Conservation (phyloP, 2,329 filamentous ascomycete genomes). For the Penicillium hesseltinei region DNA sequence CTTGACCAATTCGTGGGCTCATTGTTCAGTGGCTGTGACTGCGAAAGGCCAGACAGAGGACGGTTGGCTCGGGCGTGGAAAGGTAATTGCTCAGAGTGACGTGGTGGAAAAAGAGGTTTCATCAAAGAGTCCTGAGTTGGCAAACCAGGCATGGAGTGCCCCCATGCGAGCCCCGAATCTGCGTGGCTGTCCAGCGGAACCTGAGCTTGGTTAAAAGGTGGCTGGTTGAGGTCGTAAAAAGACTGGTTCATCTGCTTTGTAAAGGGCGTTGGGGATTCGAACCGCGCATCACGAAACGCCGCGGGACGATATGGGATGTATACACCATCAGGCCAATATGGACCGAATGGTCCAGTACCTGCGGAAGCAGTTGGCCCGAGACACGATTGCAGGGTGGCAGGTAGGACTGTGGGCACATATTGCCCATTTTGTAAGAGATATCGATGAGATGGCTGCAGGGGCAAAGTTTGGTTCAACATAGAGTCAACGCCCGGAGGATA, state of each 20-base stretch:
- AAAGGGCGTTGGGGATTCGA: conserved; percentile 29
- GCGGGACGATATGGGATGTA: conserved; percentile 61
- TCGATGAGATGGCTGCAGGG: conserved; percentile 40
- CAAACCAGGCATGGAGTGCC: conserved; percentile 27
- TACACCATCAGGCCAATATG: conserved; percentile 64
- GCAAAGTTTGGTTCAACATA: conserved; percentile 57
- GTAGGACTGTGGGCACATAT: conserved; percentile 58
- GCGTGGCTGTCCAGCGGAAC: conserved; percentile 26
- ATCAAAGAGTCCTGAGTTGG: conserved; percentile 30
- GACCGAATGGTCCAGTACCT: conserved; percentile 57
- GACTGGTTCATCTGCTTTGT: conserved; percentile 23
- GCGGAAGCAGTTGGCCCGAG: conserved; percentile 59
- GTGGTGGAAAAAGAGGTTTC: conserved; percentile 39
- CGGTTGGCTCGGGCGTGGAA: conserved; percentile 29
- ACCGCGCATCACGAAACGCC: conserved; percentile 55
- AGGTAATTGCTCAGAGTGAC: conserved; percentile 36
- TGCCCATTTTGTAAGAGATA: conserved; percentile 48
- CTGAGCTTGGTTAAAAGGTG: conserved; percentile 28
- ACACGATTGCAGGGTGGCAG: conserved; percentile 58
- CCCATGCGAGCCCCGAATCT: conserved; percentile 34
- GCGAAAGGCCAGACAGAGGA: conserved; percentile 21
- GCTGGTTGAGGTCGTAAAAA: conserved; percentile 32
- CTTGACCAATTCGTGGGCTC: conserved; percentile 28
- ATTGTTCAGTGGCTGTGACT: conserved; percentile 23
- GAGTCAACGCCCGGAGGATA: conserved; percentile 58